Base-by-base conservation (phyloP, 306 rosid species). In the Hippophae tibetana region DNA sequence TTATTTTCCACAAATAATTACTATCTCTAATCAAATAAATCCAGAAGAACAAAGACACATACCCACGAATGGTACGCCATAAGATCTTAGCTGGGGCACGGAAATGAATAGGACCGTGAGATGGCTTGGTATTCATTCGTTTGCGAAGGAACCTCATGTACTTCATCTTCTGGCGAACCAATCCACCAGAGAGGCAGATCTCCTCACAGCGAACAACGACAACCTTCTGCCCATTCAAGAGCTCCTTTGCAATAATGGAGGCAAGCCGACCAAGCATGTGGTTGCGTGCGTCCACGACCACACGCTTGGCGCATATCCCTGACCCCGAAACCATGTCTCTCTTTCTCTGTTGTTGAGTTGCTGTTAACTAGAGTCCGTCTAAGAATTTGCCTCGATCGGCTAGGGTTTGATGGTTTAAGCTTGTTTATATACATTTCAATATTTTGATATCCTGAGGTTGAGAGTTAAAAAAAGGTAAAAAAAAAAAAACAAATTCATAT, bases 51-150 rank as follows among this genome's bases (percentile, higher is more conserved):
- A 50, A 3, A n/a, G 10, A 8, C 5, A 68, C 72, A n/a, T 41
- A 82, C 94, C 95, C 95, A 13, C 95, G 95, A 54, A 86, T 78
- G 18, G 94, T 83, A 48, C 95, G 85, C 95, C 95, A 86, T 58
- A 86, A 76, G 66, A 86, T 86, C 87, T 82, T 86, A 2, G 84
- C 67, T 0, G 95, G 87, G 12, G 95, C 87, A 3, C 87, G 83
- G 57, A 86, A 86, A 38, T 86, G 95, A 25, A 86, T 83, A 43
- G 95, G 95, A 0, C 95, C 95, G 13, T 86, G 89, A 14, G 95
- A 86, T 0, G 89, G 95, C 70, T 86, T 82, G 54, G 89, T 86
- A 71, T 82, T 86, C 94, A 86, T 86, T 9, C 89, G 79, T 78
- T 83, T 86, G 47, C 89, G 86, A 46, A 86, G 79, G 63, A 83